Conservation (phyloP, 2,329 filamentous ascomycete species). For the Sporothrix luriei region DNA sequence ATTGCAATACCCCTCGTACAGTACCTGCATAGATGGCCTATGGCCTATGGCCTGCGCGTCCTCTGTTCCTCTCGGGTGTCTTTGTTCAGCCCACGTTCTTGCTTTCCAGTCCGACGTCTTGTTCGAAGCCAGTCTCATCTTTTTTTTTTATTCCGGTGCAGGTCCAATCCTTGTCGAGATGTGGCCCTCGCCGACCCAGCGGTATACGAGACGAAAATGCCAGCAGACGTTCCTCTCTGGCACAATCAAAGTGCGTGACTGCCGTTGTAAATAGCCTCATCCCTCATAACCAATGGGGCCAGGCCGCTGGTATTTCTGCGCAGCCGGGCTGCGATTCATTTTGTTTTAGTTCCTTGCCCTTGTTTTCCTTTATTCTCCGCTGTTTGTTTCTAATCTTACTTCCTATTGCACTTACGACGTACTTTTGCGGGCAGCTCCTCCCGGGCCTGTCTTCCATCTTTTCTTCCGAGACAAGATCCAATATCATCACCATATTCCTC, state of each 20-base stretch:
- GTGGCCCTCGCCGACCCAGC: slow-evolving; percentile 4
- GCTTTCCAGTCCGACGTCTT: background rate
- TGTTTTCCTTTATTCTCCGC: background rate
- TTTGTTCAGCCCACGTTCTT: slow-evolving; percentile 2
- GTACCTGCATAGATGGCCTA: background rate
- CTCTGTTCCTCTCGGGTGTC: background rate
- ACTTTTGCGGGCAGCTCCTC: slow-evolving; percentile 3
- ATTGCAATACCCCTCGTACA: background rate
- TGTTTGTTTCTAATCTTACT: background rate
- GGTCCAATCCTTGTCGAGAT: background rate
- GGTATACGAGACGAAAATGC: background rate
- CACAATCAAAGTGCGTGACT: background rate
- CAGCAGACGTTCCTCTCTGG: background rate
- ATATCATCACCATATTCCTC: background rate
- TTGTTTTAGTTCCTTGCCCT: background rate
- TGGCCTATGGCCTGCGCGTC: background rate
- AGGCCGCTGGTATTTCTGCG: background rate
- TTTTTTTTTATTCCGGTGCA: background rate
- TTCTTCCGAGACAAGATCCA: slow-evolving; percentile 12
- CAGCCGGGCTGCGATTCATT: background rate
- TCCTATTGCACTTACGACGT: background rate
- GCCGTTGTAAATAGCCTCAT: slow-evolving; percentile 21
- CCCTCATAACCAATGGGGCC: slow-evolving; percentile 1
- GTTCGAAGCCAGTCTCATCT: background rate
- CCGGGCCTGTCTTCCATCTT: background rate